phyloP scores from a whole-genome alignment of 768 basidiomycete species.

The Auricularia sp. region DNA sequence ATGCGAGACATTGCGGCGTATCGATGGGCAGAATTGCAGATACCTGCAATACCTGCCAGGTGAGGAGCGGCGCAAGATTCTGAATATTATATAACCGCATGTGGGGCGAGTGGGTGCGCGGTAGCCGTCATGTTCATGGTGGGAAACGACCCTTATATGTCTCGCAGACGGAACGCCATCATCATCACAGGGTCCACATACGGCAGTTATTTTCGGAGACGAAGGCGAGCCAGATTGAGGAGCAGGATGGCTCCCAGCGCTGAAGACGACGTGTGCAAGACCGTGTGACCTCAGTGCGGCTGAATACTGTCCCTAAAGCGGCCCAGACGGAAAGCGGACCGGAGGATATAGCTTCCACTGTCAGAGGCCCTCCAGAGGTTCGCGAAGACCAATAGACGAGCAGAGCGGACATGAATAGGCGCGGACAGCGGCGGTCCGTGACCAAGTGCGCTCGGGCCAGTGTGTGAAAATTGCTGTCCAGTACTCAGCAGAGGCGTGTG shows the following conservation, averaged over 20 bases:
- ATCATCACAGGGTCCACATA: no score
- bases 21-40: background rate
- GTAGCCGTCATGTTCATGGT: background rate
- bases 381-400: no score
- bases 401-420: no score
- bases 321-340: background rate
- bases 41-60: background rate
- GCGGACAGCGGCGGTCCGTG: no score
- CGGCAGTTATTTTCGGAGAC: background rate
- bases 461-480: no score
- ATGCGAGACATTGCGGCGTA: background rate
- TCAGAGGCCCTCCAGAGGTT: background rate
- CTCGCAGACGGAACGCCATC: no score
- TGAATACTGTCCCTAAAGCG: background rate
- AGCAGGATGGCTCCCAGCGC: background rate
- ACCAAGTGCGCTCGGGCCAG: no score
- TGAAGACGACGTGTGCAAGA: background rate
- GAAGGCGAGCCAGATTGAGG: background rate
- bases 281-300: background rate
- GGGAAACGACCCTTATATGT: no score
- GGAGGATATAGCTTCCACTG: background rate
- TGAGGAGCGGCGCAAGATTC: background rate
- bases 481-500: no score
- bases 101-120: background rate
- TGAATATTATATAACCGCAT: background rate